phyloP scores from a whole-genome alignment of 2,329 filamentous ascomycete genomes.

The Calcarisporium arbuscula region DNA sequence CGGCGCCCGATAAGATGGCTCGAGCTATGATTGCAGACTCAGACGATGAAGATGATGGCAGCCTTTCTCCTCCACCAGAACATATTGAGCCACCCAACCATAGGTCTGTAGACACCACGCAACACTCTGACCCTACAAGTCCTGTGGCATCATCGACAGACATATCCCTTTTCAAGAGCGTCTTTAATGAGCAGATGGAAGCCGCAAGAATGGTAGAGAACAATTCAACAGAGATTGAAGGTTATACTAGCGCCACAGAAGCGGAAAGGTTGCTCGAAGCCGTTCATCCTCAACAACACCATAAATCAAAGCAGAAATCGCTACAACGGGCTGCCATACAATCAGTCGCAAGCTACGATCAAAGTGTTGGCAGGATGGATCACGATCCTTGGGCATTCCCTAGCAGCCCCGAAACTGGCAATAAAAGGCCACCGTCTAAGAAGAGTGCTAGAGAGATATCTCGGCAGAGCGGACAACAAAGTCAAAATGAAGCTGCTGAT shows the following conservation, averaged over 20 bases:
- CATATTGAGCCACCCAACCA: slow-evolving; percentile 5
- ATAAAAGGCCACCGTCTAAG: not conserved
- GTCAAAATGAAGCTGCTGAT: not conserved
- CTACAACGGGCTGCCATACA: slow-evolving; percentile 3
- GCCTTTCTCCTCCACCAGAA: slow-evolving; percentile 12
- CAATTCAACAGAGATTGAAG: slow-evolving; percentile 9
- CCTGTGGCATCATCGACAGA: slow-evolving; percentile 38
- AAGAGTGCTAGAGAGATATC: not conserved
- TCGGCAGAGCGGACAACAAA: not conserved
- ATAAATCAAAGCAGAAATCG: slow-evolving; percentile 28
- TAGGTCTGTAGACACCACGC: no score
- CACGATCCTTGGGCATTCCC: slow-evolving; percentile 39
- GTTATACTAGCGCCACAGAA: slow-evolving; percentile 10
- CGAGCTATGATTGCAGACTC: slow-evolving; percentile 30
- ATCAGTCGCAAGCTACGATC: not conserved
- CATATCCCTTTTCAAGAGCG: slow-evolving; percentile 37
- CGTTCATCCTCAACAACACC: no score
- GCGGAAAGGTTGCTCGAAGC: slow-evolving; percentile 18
- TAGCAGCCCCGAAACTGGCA: slow-evolving; percentile 28
- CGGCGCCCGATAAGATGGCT: no score
- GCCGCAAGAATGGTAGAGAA: slow-evolving; percentile 14
- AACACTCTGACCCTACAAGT: slow-evolving; percentile 19
- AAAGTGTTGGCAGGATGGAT: slow-evolving; percentile 6
- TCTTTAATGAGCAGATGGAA: slow-evolving; percentile 41
- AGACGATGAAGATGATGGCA: slow-evolving; percentile 26